Base-by-base conservation (phyloP, 2,329 filamentous ascomycete species). In the Colletotrichum lentis region DNA sequence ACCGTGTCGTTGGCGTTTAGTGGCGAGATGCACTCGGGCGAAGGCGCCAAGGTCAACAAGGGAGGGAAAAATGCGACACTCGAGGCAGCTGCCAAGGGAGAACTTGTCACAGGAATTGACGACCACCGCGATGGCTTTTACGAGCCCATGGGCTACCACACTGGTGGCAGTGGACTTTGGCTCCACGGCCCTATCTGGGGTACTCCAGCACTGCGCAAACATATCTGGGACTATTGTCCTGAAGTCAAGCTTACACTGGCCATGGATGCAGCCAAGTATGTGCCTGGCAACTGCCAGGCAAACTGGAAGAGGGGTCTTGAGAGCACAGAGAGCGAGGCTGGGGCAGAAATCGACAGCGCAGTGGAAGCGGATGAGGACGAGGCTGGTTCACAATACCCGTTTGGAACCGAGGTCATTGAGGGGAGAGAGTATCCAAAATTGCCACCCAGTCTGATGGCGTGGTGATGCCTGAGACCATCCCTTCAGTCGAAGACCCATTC, bases 71-170 rank as follows among this genome's bases (percentile, higher is more conserved):
- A 73, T 65, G 73, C 54, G 49, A 67, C 70, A 2, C 69, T 76
- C 14, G 74, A 73, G 6, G 78, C 77, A 3, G 73, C 76, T 11
- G 67, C 71, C 18, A 69, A 73, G 7, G 77, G 76, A 41, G 75
- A 77, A 31, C 76, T 77, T 49, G 74, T 83, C 44, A 70, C 77
- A 49, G 83, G 79, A 8, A 75, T 85, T 46, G 83, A 85, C 73
- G 80, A 82, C 73, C 85, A 82, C 81, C 80, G 84, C 18, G 72
- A 81, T n/a, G 83, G 84, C 16, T 83, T 81, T 72, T 86, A 86
- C 73, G 81, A 86, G 73, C 85, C 86, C 16, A 85, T 88, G 85
- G 86, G 86, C 50, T 88, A 86, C 73, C 85, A 88, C 73, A 85
- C 83, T 1, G 85, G 84, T 24, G 81, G 81, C 8, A 81, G 81